Percentiles rank a stretch among this genome's conserved stretches.
These are phyloP conservation scores for Cytospora leucostoma DNA, from an alignment of 2,329 filamentous ascomycete genomes.

Conservation along the genomic window DNA sequence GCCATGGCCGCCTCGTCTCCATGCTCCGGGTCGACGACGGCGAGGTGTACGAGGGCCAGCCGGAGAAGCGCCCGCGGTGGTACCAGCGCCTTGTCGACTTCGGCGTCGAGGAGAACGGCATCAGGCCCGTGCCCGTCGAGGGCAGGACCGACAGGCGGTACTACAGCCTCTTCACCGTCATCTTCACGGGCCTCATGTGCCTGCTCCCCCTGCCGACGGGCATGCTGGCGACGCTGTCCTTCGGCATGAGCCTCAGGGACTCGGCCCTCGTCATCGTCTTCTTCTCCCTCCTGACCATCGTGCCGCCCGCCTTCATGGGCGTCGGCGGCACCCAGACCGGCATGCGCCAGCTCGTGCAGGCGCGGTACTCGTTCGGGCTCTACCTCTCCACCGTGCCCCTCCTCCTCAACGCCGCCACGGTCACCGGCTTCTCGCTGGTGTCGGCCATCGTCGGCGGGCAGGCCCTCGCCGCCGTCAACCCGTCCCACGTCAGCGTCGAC, in stretches of 20 bases:
- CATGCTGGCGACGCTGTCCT: constrained; percentile 56
- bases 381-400: constrained; percentile 55
- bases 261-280: constrained; percentile 60
- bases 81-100: constrained; percentile 46
- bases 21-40: constrained; percentile 37
- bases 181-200: constrained; percentile 60
- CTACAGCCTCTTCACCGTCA: constrained; percentile 60
- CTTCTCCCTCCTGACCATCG: constrained; percentile 55
- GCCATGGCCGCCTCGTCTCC: constrained; percentile 31
- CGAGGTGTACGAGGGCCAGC: constrained; percentile 36
- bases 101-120: constrained; percentile 56
- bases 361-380: constrained; percentile 60
- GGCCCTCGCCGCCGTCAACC: constrained; percentile 50
- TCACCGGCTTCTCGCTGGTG: constrained; percentile 60
- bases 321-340: constrained; percentile 58
- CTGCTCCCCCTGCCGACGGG: constrained; percentile 62
- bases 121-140: constrained; percentile 57
- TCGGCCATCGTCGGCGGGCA: constrained; percentile 59
- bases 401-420: constrained; percentile 57
- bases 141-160: constrained; percentile 55
- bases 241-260: constrained; percentile 57
- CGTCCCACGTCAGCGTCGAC: constrained; percentile 49
- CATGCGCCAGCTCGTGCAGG: constrained; percentile 61
- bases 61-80: constrained; percentile 40
- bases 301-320: constrained; percentile 57